phyloP scores from a whole-genome alignment of 2,329 filamentous ascomycete species.

The Thelonectria discophora region DNA sequence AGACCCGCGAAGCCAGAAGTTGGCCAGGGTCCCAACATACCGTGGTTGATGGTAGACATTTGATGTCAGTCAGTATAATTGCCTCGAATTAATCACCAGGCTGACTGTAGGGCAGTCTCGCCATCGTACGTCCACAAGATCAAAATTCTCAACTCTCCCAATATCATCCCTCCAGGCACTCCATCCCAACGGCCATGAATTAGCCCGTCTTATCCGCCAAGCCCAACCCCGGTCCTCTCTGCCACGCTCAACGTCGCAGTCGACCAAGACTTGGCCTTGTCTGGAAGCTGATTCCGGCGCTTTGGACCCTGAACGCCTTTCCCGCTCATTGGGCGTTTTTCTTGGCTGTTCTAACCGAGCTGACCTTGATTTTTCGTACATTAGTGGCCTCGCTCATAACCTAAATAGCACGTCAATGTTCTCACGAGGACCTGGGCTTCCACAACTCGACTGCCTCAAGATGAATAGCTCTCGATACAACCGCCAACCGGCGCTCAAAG shows the following conservation, averaged over 20 bases:
- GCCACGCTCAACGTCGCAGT: neutral
- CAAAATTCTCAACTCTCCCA: too few species aligned
- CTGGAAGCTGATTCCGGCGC: neutral
- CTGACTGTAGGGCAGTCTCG: too few species aligned
- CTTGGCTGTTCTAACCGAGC: neutral
- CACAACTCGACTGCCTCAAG: neutral
- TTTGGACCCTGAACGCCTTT: neutral
- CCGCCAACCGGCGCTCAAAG: neutral
- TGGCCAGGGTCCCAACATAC: too few species aligned
- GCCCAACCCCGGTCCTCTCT: neutral
- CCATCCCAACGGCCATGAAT: neutral
- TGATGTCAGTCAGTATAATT: too few species aligned
- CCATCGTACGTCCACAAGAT: too few species aligned
- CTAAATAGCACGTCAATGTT: too few species aligned
- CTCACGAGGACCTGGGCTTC: neutral
- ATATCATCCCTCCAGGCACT: too few species aligned
- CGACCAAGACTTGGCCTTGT: neutral
- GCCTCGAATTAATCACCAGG: too few species aligned
- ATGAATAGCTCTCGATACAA: neutral
- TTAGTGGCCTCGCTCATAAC: too few species aligned
- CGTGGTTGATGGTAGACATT: too few species aligned
- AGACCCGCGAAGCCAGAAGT: too few species aligned
- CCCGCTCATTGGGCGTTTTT: neutral
- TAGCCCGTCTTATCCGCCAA: neutral
- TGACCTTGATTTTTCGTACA: too few species aligned